These are phyloP conservation scores for Pestalotiopsis sp. DNA, from an alignment of 2,329 filamentous ascomycete genomes.

Conservation along the genomic window DNA sequence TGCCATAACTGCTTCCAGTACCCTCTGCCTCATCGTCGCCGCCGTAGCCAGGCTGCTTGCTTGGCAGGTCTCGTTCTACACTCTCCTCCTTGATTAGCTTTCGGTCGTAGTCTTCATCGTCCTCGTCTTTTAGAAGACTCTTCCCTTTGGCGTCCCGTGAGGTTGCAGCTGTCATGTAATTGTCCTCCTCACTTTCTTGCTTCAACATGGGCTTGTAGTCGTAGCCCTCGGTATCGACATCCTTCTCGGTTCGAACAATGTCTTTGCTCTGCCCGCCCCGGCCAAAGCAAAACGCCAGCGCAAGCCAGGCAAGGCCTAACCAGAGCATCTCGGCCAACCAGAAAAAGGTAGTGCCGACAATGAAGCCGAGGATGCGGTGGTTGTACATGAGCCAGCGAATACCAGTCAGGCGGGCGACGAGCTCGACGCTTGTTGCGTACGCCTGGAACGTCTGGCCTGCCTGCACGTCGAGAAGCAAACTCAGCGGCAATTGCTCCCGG, in stretches of 20 bases:
- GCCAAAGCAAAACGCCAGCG: constrained; percentile 45
- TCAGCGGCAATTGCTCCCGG: constrained; percentile 45
- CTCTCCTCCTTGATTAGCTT: constrained; percentile 15
- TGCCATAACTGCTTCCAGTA: constrained; percentile 2
- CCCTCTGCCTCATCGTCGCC: constrained; percentile 11
- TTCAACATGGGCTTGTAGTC: constrained; percentile 1
- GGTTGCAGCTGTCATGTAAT: neutral
- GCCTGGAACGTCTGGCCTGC: constrained; percentile 73
- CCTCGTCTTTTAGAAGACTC: constrained; percentile 7
- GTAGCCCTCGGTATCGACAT: constrained; percentile 7
- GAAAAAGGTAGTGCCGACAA: constrained; percentile 71
- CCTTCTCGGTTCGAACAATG: neutral
- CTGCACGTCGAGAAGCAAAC: constrained; percentile 66
- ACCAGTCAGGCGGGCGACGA: constrained; percentile 77
- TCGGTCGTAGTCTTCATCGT: neutral
- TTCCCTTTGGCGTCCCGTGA: neutral
- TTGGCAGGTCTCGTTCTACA: constrained; percentile 3
- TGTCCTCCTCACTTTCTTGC: constrained; percentile 1
- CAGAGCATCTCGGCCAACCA: constrained; percentile 76
- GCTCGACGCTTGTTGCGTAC: constrained; percentile 68
- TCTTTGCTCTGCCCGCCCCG: constrained; percentile 24
- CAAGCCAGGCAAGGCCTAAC: constrained; percentile 66
- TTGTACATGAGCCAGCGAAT: constrained; percentile 87
- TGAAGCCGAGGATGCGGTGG: constrained; percentile 70
- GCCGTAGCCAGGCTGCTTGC: neutral